Base-by-base conservation (phyloP, 345 rosid genomes). In the Capsella bursapastoris region DNA sequence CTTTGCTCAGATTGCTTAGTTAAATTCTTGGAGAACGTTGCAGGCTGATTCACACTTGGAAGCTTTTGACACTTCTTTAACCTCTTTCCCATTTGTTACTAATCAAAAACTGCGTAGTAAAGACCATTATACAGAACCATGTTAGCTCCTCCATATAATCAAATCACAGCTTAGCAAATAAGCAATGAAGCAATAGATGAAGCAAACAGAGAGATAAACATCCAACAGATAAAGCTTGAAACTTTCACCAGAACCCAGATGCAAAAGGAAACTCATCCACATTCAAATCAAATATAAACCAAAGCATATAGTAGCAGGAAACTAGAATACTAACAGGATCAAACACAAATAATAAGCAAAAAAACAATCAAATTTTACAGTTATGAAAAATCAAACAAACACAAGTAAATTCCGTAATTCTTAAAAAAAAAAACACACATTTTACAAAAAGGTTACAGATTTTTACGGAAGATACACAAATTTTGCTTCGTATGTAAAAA, bases 61-160 rank as follows among this genome's bases (percentile, higher is more conserved):
- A 8, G 57, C 32, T 11, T 27, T 27, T 5, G 34, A 52, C 34
- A 2, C 83, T 80, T 91, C 89, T 85, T 86, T 64, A 77, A 85
- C 70, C 74, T 88, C 85, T 85, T 92, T 80, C 90, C 98, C 97
- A 91, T 44, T 90, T 32, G 64, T 64, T 74, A 81, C 83, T 84
- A 72, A 13, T 76, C 8, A 25, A 52, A 48, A 72, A 66, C 28
- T 58, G 48, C 22, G 55, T 73, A 34, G 53, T 73, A 34, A 52
- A 27, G n/a, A 52, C n/a, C 57, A 72, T 38, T 58, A 25, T 51
- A 51, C 32, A 51, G n/a, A 70, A 72, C 31, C 35, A 38, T 38
- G 18, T 45, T 28, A 47, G 56, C 40, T 51, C 32, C 57, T 31
- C 27, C 32, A 11, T 34, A 16, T 41, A 59, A 58, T 6, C 62